Conservation (phyloP, 306 rosid genomes). For the Pueraria montana region DNA sequence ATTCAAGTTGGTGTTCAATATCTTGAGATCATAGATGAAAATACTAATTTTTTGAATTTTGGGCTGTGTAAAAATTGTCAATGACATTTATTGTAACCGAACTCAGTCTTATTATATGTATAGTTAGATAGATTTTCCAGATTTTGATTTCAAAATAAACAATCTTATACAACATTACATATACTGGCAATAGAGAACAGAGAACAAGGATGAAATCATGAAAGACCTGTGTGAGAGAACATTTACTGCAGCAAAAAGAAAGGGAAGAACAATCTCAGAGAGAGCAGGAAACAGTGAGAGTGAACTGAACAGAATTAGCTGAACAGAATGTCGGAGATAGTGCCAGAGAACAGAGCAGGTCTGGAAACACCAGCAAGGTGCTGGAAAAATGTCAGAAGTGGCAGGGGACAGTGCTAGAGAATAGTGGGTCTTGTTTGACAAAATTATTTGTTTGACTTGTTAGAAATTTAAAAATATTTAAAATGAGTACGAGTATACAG, state of each 20-base stretch:
- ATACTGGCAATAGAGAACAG: neutral
- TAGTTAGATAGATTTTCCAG: neutral
- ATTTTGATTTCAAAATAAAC: constrained; percentile 17
- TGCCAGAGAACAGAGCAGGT: neutral
- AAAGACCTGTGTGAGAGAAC: neutral
- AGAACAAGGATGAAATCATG: neutral
- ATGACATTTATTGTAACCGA: neutral
- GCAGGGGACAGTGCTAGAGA: neutral
- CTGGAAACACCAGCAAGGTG: neutral
- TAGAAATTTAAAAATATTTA: too few relatives aligned
- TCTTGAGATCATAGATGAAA: constrained; percentile 25
- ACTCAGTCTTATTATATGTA: neutral
- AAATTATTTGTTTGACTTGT: too few relatives aligned
- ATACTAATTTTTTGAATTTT: constrained; percentile 5
- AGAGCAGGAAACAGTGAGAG: neutral
- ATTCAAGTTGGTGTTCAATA: constrained; percentile 17
- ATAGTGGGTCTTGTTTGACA: neutral
- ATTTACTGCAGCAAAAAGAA: neutral
- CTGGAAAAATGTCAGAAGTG: neutral
- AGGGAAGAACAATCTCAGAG: neutral
- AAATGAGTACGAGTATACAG: neutral
- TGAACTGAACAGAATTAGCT: neutral
- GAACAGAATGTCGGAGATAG: neutral
- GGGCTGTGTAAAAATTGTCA: neutral
- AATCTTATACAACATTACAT: neutral